Base-by-base conservation (phyloP, 116 monocot species). In the Trichopus zeylanicus region DNA sequence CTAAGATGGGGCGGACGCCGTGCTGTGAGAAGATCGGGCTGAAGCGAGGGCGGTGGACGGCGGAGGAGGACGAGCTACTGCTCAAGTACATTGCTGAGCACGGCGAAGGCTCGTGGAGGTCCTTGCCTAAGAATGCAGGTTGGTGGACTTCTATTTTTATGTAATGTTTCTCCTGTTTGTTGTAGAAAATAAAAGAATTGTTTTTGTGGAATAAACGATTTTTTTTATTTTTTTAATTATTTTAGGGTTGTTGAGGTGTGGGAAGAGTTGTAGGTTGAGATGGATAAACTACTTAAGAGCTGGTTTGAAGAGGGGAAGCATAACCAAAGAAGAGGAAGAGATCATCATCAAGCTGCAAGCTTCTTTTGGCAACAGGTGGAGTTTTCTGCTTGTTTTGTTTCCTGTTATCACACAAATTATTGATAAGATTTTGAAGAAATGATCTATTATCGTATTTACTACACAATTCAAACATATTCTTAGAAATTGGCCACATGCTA, bases 41-140 rank as follows among this genome's bases (percentile, higher is more conserved):
- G 73, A 82, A 74, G 74, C 77, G 63, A 57, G 82, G 82, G 33
- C 61, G 73, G 54, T 82, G 82, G 82, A 82, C 70, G 3, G 61
- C 66, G 39, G 82, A 73, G 56, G 82, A 82, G 31, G 82, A 82
- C 6, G 67, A 70, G 48, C 61, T 59, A 29, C 67, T 82, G 0
- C 47, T 59, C 5, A 70, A 59, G 26, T 82, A 78, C 61, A 82
- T 82, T 31, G 30, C 35, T 49, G 70, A 42, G 10, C 70, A 82
- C 42, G 82, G 82, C 8, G 74, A 73, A 48, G 73, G 78, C 0
- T 73, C 77, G 11, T 82, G 82, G 82, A 69, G 82, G 39, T 73
- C 82, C 0, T 31, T 82, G n/a, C 82, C 82, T 21, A 82, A 78
- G 74, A 73, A 74, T 67, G 77, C 82, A 54, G 82, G 82, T 81